A percentile compares a stretch with the other conserved stretches of the same genome.
Evolutionary conservation across 2,329 filamentous ascomycete species (phyloP).

Genomic region (Microdochium bolleyi): DNA sequence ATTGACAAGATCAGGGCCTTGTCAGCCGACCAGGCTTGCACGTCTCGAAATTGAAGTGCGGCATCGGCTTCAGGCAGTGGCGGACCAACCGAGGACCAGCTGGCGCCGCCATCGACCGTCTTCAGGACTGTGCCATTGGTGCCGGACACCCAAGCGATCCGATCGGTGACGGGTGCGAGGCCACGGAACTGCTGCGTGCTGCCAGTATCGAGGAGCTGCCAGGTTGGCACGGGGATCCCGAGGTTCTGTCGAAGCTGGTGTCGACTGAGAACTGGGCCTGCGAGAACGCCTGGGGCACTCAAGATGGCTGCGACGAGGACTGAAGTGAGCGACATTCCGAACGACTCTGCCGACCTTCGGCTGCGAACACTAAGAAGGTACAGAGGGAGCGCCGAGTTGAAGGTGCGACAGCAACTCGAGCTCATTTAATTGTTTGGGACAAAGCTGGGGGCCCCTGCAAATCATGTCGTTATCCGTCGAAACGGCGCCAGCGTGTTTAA

Average conservation of each 20-base stretch:
- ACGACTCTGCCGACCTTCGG: background rate
- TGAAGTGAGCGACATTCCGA: background rate
- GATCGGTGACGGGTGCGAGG: slow-evolving; percentile 18
- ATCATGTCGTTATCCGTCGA: background rate
- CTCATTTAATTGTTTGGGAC: background rate
- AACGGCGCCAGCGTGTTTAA: background rate
- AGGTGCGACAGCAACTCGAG: background rate
- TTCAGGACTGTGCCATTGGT: slow-evolving; percentile 19
- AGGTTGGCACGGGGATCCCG: slow-evolving; percentile 5
- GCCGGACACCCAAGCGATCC: slow-evolving; percentile 22
- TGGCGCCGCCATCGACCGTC: slow-evolving; percentile 17
- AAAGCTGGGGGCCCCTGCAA: background rate
- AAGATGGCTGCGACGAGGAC: background rate
- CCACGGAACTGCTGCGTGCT: slow-evolving; percentile 20
- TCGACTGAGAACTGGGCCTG: background rate
- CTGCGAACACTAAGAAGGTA: background rate
- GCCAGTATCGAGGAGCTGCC: slow-evolving; percentile 15
- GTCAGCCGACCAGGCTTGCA: slow-evolving; percentile 30
- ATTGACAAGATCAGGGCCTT: slow-evolving; percentile 30
- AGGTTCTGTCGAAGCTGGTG: background rate
- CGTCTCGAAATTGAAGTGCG: slow-evolving; percentile 22
- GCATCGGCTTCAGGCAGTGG: slow-evolving; percentile 10
- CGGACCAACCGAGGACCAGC: slow-evolving; percentile 21
- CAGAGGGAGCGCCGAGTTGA: background rate
- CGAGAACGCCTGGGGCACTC: background rate